A percentile compares a stretch with the other conserved stretches of the same genome.
Conservation (phyloP, 1,139 yeast genomes). For the Nadsonia starkeyi-henricii region DNA sequence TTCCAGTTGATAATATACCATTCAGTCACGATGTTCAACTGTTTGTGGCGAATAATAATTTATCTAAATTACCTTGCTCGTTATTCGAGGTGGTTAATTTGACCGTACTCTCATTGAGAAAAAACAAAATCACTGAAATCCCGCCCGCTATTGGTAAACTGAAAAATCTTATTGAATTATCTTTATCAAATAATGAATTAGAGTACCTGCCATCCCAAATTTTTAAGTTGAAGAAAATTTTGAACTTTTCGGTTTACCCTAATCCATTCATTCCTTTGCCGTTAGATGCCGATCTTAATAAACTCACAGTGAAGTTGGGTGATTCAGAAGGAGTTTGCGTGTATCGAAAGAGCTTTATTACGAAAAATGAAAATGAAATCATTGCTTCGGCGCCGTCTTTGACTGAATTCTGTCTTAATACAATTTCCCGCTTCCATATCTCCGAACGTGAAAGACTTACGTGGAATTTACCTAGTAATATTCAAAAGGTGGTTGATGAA, state of each 20-base stretch:
- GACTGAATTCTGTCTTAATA: neutral
- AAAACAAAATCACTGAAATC: slow-evolving; percentile 34
- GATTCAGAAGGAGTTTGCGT: neutral
- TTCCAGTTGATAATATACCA: slow-evolving; percentile 1
- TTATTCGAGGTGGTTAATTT: slow-evolving; percentile 39
- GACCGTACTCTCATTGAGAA: slow-evolving; percentile 39
- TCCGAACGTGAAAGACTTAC: slow-evolving; percentile 7
- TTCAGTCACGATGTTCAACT: slow-evolving; percentile 27
- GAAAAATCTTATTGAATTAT: slow-evolving; percentile 32
- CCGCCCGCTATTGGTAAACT: slow-evolving; percentile 41
- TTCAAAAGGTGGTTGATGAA: slow-evolving; percentile 31
- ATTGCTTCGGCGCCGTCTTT: neutral
- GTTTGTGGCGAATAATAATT: slow-evolving; percentile 36
- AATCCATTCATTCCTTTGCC: slow-evolving; percentile 25
- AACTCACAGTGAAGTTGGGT: too few relatives aligned
- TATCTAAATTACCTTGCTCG: slow-evolving; percentile 34
- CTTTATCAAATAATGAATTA: slow-evolving; percentile 39
- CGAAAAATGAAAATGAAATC: too few relatives aligned
- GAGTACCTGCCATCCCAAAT: slow-evolving; percentile 43
- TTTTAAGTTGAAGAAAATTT: slow-evolving; percentile 29
- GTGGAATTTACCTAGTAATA: slow-evolving; percentile 16
- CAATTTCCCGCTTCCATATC: neutral
- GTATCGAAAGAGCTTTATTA: neutral
- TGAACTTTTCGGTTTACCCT: slow-evolving; percentile 35
- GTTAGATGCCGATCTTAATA: neutral